phyloP scores from a whole-genome alignment of 768 basidiomycete species.

The Mycena amicta region DNA sequence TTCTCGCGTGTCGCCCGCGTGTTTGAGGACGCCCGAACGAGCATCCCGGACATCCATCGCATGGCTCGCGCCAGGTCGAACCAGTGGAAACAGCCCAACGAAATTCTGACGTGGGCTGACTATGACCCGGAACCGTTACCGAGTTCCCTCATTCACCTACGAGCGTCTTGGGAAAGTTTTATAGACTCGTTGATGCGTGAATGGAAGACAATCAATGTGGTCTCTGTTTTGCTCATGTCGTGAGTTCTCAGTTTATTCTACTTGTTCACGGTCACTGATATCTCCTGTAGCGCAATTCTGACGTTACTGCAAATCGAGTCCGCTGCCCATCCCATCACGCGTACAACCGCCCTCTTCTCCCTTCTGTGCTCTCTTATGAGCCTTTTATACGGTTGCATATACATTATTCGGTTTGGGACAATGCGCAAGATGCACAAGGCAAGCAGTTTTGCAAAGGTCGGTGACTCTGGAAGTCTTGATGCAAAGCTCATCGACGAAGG shows the following conservation, averaged over 20 bases:
- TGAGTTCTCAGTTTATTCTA: neutral
- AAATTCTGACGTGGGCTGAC: conserved; percentile 22
- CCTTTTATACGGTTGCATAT: conserved; percentile 60
- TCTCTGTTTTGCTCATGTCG: conserved; percentile 45
- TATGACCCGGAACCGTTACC: conserved; percentile 39
- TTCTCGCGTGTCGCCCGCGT: conserved; percentile 57
- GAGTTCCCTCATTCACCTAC: conserved; percentile 34
- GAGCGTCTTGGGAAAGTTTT: conserved; percentile 19
- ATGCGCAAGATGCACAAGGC: conserved; percentile 67
- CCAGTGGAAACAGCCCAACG: conserved; percentile 14
- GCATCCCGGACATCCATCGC: conserved; percentile 41
- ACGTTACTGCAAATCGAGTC: conserved; percentile 23
- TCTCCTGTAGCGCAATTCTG: conserved; percentile 12
- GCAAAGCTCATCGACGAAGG: too few species aligned
- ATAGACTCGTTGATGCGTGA: conserved; percentile 39
- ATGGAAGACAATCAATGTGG: conserved; percentile 62
- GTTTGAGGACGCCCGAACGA: conserved; percentile 57
- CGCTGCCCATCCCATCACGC: conserved; percentile 54
- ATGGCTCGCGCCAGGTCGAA: conserved; percentile 12
- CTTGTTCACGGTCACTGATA: neutral
- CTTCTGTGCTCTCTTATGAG: conserved; percentile 61
- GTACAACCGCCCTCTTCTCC: conserved; percentile 56
- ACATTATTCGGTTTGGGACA: conserved; percentile 59
- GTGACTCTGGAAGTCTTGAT: too few species aligned
- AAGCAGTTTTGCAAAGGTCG: conserved; percentile 49